Percentiles rank a stretch among this genome's conserved stretches.
Conservation (phyloP, 768 basidiomycete genomes). For the Tulasnella sp. region DNA sequence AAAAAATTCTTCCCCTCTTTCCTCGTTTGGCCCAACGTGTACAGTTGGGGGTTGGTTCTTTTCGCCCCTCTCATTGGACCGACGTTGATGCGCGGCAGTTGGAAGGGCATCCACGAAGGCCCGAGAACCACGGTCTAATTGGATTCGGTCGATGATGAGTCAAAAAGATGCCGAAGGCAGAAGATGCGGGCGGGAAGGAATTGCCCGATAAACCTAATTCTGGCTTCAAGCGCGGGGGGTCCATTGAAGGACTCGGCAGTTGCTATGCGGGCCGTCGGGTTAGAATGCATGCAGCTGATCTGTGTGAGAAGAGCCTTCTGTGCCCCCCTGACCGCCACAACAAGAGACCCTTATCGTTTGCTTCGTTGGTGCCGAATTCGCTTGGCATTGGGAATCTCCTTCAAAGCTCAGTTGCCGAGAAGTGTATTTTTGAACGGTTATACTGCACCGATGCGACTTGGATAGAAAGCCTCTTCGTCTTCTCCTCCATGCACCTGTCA, state of each 20-base stretch:
- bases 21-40: not conserved
- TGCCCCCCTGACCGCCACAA: too few species aligned
- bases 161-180: not conserved
- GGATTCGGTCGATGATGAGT: not conserved
- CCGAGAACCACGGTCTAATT: not conserved
- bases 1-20: not conserved
- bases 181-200: not conserved
- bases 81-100: not conserved
- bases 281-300: too few species aligned
- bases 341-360: too few species aligned
- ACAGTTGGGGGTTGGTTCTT: not conserved
- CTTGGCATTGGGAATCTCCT: too few species aligned
- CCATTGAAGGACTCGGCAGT: not conserved
- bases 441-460: too few species aligned
- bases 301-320: too few species aligned
- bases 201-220: not conserved
- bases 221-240: not conserved
- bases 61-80: not conserved
- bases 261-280: not conserved
- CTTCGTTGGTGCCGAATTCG: too few species aligned
- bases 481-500: too few species aligned
- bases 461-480: too few species aligned
- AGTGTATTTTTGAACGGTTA: too few species aligned
- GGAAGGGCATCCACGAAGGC: not conserved
- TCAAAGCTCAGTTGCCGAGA: too few species aligned